phyloP scores from a whole-genome alignment of 75 land plant species.

The Pseudotsuga menziesii region DNA sequence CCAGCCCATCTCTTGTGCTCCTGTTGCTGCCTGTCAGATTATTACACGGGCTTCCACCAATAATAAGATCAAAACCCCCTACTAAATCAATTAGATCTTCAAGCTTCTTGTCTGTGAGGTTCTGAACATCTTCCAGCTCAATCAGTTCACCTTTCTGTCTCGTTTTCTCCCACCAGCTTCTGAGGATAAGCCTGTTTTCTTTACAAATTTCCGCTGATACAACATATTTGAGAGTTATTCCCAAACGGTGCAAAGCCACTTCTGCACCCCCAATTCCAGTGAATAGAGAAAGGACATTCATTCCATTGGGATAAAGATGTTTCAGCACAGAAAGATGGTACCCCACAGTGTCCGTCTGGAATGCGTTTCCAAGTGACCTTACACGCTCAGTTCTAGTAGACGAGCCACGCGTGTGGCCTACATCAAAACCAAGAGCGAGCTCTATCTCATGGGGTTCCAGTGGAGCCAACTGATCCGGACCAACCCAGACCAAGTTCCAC shows the following conservation, averaged over 20 bases:
- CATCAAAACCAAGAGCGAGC: constrained; percentile 38
- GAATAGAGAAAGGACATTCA: constrained; percentile 36
- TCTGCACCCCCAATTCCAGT: constrained; percentile 47
- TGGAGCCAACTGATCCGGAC: constrained; percentile 28
- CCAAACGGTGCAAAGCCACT: background rate
- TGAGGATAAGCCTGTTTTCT: constrained; percentile 43
- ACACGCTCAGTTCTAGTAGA: constrained; percentile 20
- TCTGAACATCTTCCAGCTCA: constrained; percentile 52
- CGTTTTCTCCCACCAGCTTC: constrained; percentile 82
- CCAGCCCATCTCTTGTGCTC: constrained; percentile 61
- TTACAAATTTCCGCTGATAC: constrained; percentile 26
- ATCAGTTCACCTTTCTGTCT: constrained; percentile 56
- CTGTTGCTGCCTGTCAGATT: constrained; percentile 61
- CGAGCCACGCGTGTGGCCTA: constrained; percentile 39
- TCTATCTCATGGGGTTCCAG: constrained; percentile 59
- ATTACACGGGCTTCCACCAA: constrained; percentile 88
- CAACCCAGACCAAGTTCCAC: constrained; percentile 57
- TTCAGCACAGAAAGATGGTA: constrained; percentile 38
- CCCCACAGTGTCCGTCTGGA: constrained; percentile 35
- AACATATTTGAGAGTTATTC: constrained; percentile 2
- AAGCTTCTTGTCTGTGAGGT: constrained; percentile 27
- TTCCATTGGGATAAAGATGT: constrained; percentile 27
- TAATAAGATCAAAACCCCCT: constrained; percentile 80
- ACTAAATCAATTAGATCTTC: constrained; percentile 27
- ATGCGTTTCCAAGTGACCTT: constrained; percentile 46